Base-by-base conservation (phyloP, 2,329 filamentous ascomycete species). In the Arthrobotrys musiformis region DNA sequence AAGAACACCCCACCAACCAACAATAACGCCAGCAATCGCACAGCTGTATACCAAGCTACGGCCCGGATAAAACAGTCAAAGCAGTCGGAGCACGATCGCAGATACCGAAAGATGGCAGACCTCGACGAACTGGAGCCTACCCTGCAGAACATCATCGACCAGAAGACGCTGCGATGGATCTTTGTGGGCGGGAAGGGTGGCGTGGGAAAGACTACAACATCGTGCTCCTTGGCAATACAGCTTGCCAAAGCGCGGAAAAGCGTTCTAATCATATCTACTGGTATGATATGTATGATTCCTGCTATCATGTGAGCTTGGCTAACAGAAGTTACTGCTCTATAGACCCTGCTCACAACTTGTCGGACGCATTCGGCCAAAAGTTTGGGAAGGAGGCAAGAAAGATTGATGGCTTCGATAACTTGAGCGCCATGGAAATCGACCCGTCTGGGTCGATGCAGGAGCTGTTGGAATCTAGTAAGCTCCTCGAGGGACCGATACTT, bases 151-250 rank as follows among this genome's bases (percentile, higher is more conserved):
- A 93, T 99, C 83, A 90, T 99, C 82, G 93, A 97, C 86, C 95
- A 99, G 85, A 93, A 93, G 85, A 91, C 92, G 35, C 90, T 99
- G 69, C 93, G 95, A 83, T 99, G 95, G 95, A 97, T 99, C 85
- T 99, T 99, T 82, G 95, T 99, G 77, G 95, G 95, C 82, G 95
- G 95, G 80, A 99, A 99, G 86, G 95, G 95, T 82, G 95, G 95
- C 83, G 95, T 99, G 52, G 95, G 95, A 84, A 99, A 99, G 87
- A 99, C 95, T 28, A 99, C 95, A n/a, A 99, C 95, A 15, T 98
- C 94, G 6, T 99, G 95, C 86, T 97, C 94, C 8, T 91, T 99
- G 79, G 95, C 95, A 79, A 98, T 99, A 83, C 95, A 99, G 85
- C 92, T 99, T 80, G 93, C 95, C 82, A 93, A 92, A 85, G 93